Conservation (phyloP, 2,329 filamentous ascomycete species). For the Pseudocercospora fijiensis region DNA sequence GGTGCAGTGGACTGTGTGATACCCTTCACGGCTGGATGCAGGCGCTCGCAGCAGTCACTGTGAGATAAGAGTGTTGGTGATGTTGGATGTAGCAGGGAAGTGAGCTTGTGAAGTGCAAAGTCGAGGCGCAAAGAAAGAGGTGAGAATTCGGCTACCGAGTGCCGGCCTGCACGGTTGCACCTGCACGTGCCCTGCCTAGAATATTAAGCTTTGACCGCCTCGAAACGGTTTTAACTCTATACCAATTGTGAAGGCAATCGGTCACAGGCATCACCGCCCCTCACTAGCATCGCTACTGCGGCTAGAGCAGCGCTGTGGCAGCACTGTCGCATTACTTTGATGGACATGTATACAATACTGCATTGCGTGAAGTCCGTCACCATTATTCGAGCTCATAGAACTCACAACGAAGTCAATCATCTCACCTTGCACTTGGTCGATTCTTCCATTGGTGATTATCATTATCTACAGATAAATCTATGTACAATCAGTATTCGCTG, state of each 20-base stretch:
- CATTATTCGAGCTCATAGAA: not conserved
- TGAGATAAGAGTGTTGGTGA: slow-evolving; percentile 1
- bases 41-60: not conserved
- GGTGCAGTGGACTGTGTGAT: not conserved
- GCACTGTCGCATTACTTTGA: not conserved
- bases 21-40: not conserved
- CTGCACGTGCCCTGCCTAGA: too few species aligned
- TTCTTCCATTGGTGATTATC: slow-evolving; percentile 6
- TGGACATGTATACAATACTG: too few species aligned
- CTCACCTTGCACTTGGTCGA: not conserved
- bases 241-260: not conserved
- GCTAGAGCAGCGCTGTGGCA: not conserved
- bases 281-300: too few species aligned
- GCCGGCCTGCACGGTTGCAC: not conserved
- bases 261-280: not conserved
- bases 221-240: not conserved
- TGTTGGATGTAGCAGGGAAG: not conserved
- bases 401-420: not conserved
- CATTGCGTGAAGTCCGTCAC: not conserved
- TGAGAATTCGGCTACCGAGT: not conserved
- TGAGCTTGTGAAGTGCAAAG: not conserved
- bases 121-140: not conserved
- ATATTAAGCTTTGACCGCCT: not conserved
- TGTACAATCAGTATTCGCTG: slow-evolving; percentile 16
- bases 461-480: slow-evolving; percentile 14